Conservation (phyloP, 2,329 filamentous ascomycete species). For the Penicillium sclerotiorum region DNA sequence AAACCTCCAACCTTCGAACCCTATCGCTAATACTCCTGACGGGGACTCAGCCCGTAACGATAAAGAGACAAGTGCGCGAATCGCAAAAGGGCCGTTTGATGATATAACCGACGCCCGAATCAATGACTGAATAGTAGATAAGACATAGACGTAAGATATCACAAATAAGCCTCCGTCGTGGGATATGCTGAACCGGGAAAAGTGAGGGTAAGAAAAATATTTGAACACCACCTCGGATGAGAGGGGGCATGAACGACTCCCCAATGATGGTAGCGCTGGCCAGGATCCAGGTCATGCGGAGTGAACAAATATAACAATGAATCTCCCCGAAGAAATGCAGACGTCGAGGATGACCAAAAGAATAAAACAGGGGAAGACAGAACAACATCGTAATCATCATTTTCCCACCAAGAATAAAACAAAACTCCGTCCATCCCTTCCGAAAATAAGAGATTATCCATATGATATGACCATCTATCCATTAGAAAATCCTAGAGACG, state of each 20-base stretch:
- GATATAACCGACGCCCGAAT: slow-evolving; percentile 30
- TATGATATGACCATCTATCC: slow-evolving; percentile 27
- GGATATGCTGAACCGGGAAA: slow-evolving; percentile 15
- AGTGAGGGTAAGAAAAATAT: too few species aligned
- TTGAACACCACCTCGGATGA: too few species aligned
- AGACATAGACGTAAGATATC: slow-evolving; percentile 24
- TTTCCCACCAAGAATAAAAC: slow-evolving; percentile 22
- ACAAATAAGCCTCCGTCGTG: slow-evolving; percentile 5
- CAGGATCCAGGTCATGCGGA: too few species aligned
- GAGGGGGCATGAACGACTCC: too few species aligned
- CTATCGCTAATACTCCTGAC: slow-evolving; percentile 1
- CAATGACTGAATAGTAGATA: slow-evolving; percentile 24
- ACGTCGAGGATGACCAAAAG: background rate
- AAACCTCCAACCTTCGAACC: slow-evolving; percentile 9
- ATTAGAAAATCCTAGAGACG: slow-evolving; percentile 22
- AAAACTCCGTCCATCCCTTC: slow-evolving; percentile 25
- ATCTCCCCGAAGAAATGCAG: too few species aligned
- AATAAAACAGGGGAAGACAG: slow-evolving; percentile 9
- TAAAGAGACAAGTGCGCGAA: slow-evolving; percentile 16
- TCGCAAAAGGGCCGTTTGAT: slow-evolving; percentile 24
- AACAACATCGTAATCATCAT: slow-evolving; percentile 28
- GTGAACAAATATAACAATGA: background rate
- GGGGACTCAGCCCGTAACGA: background rate
- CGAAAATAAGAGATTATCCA: slow-evolving; percentile 25
- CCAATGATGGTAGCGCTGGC: too few species aligned